Base-by-base conservation (phyloP, 768 basidiomycete species). In the Pulveroboletus ravenelii region DNA sequence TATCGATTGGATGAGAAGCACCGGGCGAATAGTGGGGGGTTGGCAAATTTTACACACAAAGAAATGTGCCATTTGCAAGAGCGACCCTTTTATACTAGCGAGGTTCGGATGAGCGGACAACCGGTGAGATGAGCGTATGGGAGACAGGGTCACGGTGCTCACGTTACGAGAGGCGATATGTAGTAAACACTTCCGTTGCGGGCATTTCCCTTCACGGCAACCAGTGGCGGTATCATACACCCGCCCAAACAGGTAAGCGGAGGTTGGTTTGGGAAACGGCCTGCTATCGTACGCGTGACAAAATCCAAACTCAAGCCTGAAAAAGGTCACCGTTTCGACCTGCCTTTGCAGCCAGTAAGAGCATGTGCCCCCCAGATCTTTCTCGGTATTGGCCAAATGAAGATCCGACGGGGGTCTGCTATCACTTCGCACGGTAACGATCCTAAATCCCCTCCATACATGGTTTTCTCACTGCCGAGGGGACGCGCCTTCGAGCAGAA, bases 31-130 rank as follows among this genome's bases (percentile, higher is more conserved):
- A 47, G 40, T 13, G 31, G 17, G 23, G 38, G 36, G 17, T 18
- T 20, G 20, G 48, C 32, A 56, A 58, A 67, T 50, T 64, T 51
- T 64, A 64, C 61, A 66, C 60, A 63, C 58, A 27, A 50, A 5
- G 45, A 23, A 40, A 42, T 7, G 3, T 8, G 0, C 13, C 5
- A 36, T 32, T 25, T 47, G 4, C 25, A 14, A 29, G 31, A 41
- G 6, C 0, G 37, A 10, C 53, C 48, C 41, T 67, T 66, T 60
- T 67, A 68, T 68, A 59, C 34, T 15, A 41, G 43, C 29, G 14
- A 14, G 30, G 20, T 9, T 37, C 27, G 17, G 29, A 20, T 41
- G 20, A 15, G 29, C 15, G 10, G 25, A 12, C n/a, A 25, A 30
- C 29, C 42, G 23, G 27, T n/a, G 23, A 36, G 25, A 17, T 13